Conservation (phyloP, 768 basidiomycete species). For the Tylopilus subfusipes region DNA sequence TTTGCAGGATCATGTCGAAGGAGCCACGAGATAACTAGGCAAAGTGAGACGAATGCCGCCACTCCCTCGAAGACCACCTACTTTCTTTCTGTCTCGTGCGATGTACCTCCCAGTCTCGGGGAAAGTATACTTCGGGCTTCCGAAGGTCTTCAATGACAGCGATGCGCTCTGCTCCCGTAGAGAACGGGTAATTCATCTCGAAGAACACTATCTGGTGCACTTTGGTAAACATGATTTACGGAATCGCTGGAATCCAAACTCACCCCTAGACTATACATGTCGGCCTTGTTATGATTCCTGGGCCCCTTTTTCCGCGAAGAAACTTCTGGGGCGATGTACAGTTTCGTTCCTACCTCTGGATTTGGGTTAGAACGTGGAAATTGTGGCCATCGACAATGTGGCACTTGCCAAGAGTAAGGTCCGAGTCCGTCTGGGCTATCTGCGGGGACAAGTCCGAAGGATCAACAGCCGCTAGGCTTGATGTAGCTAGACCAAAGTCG, state of each 20-base stretch:
- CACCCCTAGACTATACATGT: constrained; percentile 93
- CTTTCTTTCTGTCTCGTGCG: constrained; percentile 66
- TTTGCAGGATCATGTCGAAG: constrained; percentile 77
- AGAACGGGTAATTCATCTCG: constrained; percentile 89
- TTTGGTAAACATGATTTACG: background rate
- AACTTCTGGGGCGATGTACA: constrained; percentile 94
- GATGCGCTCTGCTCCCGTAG: constrained; percentile 80
- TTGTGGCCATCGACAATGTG: background rate
- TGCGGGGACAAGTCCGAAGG: constrained; percentile 60
- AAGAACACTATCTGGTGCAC: constrained; percentile 82
- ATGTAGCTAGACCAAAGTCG: constrained; percentile 90
- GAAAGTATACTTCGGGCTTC: constrained; percentile 71
- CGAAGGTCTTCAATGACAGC: constrained; percentile 78
- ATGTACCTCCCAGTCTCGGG: constrained; percentile 64
- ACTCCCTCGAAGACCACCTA: constrained; percentile 34
- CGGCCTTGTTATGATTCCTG: constrained; percentile 83
- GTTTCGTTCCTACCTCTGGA: constrained; percentile 80
- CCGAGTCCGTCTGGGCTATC: constrained; percentile 46
- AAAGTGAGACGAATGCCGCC: constrained; percentile 1
- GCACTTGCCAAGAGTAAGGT: constrained; percentile 68
- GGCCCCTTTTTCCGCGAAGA: constrained; percentile 57
- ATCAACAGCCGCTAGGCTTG: constrained; percentile 74
- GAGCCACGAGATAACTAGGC: constrained; percentile 73
- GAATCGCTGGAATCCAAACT: constrained; percentile 22
- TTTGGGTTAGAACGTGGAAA: background rate